These are phyloP conservation scores for Podaxis sp. DNA, from an alignment of 768 basidiomycete species.

Conservation along the genomic window DNA sequence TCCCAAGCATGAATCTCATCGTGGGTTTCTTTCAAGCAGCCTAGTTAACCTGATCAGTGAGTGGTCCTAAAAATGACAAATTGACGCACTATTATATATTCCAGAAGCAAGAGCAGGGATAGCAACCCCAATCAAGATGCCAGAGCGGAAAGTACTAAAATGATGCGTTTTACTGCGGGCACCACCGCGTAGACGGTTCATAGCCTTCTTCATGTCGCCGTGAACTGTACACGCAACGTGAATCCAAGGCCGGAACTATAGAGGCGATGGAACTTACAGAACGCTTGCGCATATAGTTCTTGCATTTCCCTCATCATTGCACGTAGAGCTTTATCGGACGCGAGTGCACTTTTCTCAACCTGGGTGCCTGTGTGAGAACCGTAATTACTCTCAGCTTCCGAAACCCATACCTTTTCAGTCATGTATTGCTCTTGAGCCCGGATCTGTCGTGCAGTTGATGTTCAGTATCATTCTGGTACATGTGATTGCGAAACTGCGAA, in stretches of 20 bases:
- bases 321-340: slow-evolving; percentile 58
- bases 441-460: slow-evolving; percentile 42
- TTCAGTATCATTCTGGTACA: background rate
- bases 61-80: background rate
- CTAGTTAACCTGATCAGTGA: slow-evolving; percentile 48
- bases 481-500: slow-evolving; percentile 24
- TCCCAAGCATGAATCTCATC: slow-evolving; percentile 65
- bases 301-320: slow-evolving; percentile 77
- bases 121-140: slow-evolving; percentile 69
- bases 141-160: slow-evolving; percentile 73
- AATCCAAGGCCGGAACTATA: slow-evolving; percentile 5
- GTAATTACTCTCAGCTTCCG: background rate
- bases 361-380: slow-evolving; percentile 23
- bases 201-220: slow-evolving; percentile 81
- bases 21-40: slow-evolving; percentile 37
- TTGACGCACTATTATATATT: slow-evolving; percentile 51
- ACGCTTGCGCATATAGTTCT: slow-evolving; percentile 69
- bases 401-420: slow-evolving; percentile 60
- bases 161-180: slow-evolving; percentile 58
- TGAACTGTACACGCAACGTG: slow-evolving; percentile 31
- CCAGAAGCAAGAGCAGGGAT: slow-evolving; percentile 69
- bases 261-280: slow-evolving; percentile 52
- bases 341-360: slow-evolving; percentile 71
- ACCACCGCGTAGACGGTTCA: slow-evolving; percentile 60
- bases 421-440: slow-evolving; percentile 77